Conservation (phyloP, 2,329 filamentous ascomycete genomes). For the Ploettnerulaceae sp. region DNA sequence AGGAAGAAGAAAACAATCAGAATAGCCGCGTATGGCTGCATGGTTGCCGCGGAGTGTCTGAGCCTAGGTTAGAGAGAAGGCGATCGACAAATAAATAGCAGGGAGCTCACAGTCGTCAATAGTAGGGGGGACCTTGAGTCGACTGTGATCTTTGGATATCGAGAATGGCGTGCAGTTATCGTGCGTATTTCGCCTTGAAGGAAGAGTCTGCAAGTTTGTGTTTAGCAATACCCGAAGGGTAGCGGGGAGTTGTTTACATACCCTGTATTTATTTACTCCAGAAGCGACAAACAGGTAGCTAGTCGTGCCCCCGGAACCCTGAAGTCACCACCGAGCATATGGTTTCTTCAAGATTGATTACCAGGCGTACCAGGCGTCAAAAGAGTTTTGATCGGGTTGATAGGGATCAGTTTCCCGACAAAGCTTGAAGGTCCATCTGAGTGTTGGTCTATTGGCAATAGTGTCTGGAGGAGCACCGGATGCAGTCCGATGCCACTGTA, state of each 20-base stretch:
- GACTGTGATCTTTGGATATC: no score
- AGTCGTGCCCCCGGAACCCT: no score
- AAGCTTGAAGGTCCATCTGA: background rate
- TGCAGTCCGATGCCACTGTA: background rate
- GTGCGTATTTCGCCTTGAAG: no score
- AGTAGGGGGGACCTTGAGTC: no score
- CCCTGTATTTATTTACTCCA: no score
- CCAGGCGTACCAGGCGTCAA: no score
- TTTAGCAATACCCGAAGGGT: no score
- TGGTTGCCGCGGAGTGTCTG: background rate
- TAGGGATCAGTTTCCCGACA: background rate
- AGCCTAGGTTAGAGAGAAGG: background rate
- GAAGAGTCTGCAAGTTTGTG: no score
- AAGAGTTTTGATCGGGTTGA: background rate
- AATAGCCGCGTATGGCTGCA: slow-evolving; percentile 3
- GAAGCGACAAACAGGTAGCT: no score
- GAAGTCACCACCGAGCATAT: background rate
- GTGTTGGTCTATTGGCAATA: background rate
- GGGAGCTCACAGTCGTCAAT: background rate
- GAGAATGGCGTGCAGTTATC: no score
- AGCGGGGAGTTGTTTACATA: no score
- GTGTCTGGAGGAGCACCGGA: background rate
- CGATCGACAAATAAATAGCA: no score
- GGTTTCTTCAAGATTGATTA: background rate
- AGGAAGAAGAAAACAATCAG: slow-evolving; percentile 4